phyloP scores from a whole-genome alignment of 2,329 filamentous ascomycete species.

The Fusarium sp. region DNA sequence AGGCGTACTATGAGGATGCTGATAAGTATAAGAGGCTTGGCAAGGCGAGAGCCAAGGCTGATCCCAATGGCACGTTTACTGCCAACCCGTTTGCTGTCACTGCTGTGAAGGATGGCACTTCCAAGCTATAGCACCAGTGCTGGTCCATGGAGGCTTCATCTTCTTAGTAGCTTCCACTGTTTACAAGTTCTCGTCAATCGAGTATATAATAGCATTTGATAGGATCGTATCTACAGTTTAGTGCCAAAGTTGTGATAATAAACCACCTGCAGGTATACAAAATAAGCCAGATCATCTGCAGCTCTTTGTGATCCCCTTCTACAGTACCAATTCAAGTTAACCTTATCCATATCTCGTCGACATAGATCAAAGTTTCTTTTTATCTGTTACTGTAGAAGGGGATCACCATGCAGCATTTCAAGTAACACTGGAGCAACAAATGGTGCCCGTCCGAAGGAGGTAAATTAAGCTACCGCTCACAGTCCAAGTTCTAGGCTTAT shows the following conservation, averaged over 20 bases:
- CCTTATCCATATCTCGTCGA: too few relatives aligned
- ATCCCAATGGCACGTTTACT: constrained; percentile 55
- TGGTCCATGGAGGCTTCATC: background rate
- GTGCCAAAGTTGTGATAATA: too few relatives aligned
- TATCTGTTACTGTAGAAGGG: too few relatives aligned
- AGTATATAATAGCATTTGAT: background rate
- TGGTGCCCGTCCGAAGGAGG: background rate
- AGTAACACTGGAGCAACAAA: background rate
- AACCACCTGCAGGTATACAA: too few relatives aligned
- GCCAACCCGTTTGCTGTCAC: constrained; percentile 52
- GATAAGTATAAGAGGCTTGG: constrained; percentile 52
- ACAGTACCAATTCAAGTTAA: too few relatives aligned
- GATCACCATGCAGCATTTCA: background rate
- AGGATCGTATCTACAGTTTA: too few relatives aligned
- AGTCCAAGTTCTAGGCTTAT: background rate
- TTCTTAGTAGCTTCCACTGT: too few relatives aligned
- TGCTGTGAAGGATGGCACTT: constrained; percentile 1
- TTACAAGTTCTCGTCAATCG: background rate
- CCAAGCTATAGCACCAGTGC: background rate
- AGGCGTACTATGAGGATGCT: constrained; percentile 53
- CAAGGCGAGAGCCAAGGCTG: constrained; percentile 47
- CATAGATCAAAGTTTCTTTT: too few relatives aligned
- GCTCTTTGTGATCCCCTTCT: too few relatives aligned
- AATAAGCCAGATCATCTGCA: too few relatives aligned
- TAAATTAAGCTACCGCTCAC: background rate